Base-by-base conservation (phyloP, 495 filamentous ascomycete genomes). In the Thermochaetoides thermophila region DNA sequence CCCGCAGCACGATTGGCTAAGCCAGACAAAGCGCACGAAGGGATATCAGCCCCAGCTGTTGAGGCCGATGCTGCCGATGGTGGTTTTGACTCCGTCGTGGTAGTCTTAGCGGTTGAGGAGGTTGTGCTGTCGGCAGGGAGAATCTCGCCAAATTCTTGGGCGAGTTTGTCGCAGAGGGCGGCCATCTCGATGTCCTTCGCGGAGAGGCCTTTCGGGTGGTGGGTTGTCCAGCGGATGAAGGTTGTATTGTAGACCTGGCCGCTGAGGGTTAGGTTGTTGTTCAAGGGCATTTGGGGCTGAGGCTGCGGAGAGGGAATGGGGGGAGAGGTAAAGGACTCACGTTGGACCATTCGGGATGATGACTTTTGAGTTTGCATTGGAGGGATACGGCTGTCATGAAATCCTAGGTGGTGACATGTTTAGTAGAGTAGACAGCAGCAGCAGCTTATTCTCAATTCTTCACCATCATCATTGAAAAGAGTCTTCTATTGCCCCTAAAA, bases 161-260 rank as follows among this genome's bases (percentile, higher is more conserved):
- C 72, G 17, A 72, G 61, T 34, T 64, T 46, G 48, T 84, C 78
- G 52, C 81, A 84, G 37, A 70, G 64, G 25, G 50, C 52, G 1
- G 81, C 81, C 55, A 84, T 64, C 11, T 63, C 49, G 23, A 77
- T 50, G 45, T 86, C 81, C 40, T 76, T 76, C 16, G 56, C 38
- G 0, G 75, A 76, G n/a, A 86, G 61, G n/a, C 81, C 79, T 14
- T 63, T 60, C 7, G 76, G 78, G 27, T 61, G 61, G 54, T 86
- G 79, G 12, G 81, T 84, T 8, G 78, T 84, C 81, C 78, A 84
- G 25, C 71, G 63, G 34, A 79, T 72, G 43, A 63, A 64, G 11
- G 64, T 64, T 17, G 57, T 69, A 41, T 75, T 76, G 52, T 70
- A 78, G 5, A 69, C 61, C 72, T 76, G 34, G 18, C 38, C 40